Evolutionary conservation across 129 eudicot genomes (phyloP).

Genomic region (Chrysanthemum lavandulifolium): DNA sequence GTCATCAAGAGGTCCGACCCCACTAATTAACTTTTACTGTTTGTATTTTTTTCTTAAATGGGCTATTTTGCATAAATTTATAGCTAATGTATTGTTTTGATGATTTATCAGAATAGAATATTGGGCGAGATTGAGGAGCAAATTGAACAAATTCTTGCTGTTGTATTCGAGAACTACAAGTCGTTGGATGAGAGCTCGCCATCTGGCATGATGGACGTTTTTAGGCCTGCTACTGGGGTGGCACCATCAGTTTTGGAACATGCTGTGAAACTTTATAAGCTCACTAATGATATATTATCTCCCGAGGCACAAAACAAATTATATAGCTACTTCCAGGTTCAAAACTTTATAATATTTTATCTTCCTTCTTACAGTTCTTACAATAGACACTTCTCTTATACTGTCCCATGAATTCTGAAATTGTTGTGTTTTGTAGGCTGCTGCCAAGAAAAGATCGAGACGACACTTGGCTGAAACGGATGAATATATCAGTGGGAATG

Average conservation of each 20-base stretch:
- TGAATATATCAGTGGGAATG: slow-evolving; percentile 61
- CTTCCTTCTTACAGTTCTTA: background rate
- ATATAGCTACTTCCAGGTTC: slow-evolving; percentile 76
- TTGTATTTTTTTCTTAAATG: background rate
- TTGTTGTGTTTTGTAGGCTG: slow-evolving; percentile 49
- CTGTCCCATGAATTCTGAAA: background rate
- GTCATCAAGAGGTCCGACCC: slow-evolving; percentile 81
- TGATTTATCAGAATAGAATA: slow-evolving; percentile 66
- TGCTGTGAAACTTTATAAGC: slow-evolving; percentile 71
- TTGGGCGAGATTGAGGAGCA: slow-evolving; percentile 78
- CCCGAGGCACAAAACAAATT: slow-evolving; percentile 80
- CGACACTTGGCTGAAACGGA: slow-evolving; percentile 75
- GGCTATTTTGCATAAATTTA: no score
- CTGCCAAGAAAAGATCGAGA: slow-evolving; percentile 82
- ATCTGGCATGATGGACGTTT: slow-evolving; percentile 68
- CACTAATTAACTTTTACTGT: background rate
- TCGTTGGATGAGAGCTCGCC: slow-evolving; percentile 67
- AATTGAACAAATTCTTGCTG: slow-evolving; percentile 59
- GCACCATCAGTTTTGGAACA: slow-evolving; percentile 66
- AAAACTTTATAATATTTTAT: background rate
- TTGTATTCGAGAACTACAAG: slow-evolving; percentile 74
- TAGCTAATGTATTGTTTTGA: slow-evolving; percentile 12
- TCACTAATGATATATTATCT: slow-evolving; percentile 72
- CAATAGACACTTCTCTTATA: background rate
- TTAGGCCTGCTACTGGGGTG: slow-evolving; percentile 63